Evolutionary conservation across 2,329 filamentous ascomycete genomes (phyloP).

Genomic region (Xylariaceae sp.): DNA sequence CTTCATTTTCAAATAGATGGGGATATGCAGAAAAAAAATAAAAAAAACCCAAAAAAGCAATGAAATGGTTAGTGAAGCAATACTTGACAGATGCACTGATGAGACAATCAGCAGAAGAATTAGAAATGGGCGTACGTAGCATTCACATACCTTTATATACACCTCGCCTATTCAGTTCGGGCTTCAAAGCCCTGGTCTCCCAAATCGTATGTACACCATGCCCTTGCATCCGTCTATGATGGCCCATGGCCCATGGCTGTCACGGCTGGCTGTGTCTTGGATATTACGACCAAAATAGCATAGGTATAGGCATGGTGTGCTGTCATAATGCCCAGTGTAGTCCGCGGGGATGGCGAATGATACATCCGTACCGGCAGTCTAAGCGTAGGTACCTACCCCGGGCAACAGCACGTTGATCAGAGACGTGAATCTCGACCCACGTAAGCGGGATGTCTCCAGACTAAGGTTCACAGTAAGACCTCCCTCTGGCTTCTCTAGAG

Average conservation of each 20-base stretch:
- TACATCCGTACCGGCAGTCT: not conserved
- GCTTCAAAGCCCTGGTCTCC: not conserved
- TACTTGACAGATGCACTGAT: not conserved
- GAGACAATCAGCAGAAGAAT: not conserved
- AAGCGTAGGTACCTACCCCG: not conserved
- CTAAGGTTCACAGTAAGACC: too few relatives aligned
- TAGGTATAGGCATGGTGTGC: not conserved
- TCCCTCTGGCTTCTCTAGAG: too few relatives aligned
- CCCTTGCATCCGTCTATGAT: too few relatives aligned
- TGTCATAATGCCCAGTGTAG: not conserved
- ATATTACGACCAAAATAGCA: constrained; percentile 14
- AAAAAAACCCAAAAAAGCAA: not conserved
- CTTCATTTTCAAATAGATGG: constrained; percentile 16
- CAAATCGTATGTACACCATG: not conserved
- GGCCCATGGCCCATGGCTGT: not conserved
- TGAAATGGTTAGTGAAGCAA: not conserved
- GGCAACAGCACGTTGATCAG: not conserved
- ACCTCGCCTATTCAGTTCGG: not conserved
- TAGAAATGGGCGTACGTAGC: not conserved
- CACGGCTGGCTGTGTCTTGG: constrained; percentile 1
- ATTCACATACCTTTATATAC: not conserved
- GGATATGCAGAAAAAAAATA: not conserved
- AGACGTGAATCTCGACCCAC: not conserved
- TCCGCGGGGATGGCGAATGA: not conserved
- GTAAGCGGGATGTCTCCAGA: too few relatives aligned